These are phyloP conservation scores for Boletus rubroflammeus DNA, from an alignment of 768 basidiomycete species.

Conservation along the genomic window DNA sequence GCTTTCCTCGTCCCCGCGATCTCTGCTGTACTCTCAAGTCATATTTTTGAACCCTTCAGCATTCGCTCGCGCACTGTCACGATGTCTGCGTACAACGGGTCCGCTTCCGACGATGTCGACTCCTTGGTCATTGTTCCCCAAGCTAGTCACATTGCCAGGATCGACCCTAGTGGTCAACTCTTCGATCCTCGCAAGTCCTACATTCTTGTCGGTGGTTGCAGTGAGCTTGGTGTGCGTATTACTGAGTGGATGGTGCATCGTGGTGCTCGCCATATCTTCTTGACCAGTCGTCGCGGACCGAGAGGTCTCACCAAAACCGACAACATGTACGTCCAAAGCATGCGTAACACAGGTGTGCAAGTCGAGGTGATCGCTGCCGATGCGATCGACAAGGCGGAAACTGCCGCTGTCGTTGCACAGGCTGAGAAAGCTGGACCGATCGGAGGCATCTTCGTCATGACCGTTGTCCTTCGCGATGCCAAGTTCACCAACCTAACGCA, in stretches of 20 bases:
- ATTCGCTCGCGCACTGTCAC: constrained; percentile 6
- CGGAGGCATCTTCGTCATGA: constrained; percentile 35
- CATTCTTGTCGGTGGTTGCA: constrained; percentile 20
- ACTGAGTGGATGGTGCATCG: constrained; percentile 34
- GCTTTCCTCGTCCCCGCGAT: constrained; percentile 17
- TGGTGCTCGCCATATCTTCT: constrained; percentile 32
- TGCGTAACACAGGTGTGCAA: constrained; percentile 22
- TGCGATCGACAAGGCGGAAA: constrained; percentile 22
- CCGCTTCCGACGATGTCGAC: constrained; percentile 1
- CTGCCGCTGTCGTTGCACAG: constrained; percentile 19
- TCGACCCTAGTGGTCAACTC: constrained; percentile 26
- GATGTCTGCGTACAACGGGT: constrained; percentile 9
- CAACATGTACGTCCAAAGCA: constrained; percentile 27
- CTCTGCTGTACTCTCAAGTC: constrained; percentile 18
- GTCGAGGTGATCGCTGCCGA: constrained; percentile 29
- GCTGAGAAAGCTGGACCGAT: constrained; percentile 25
- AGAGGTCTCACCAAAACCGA: constrained; percentile 22
- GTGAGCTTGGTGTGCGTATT: constrained; percentile 25
- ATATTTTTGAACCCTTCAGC: constrained; percentile 11
- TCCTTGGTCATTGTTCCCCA: constrained; percentile 20
- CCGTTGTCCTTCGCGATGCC: constrained; percentile 33
- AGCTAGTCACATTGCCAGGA: constrained; percentile 3
- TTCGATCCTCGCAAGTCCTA: constrained; percentile 30
- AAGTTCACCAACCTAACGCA: constrained; percentile 34
- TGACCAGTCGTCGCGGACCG: constrained; percentile 26